These are phyloP conservation scores for Picea abies DNA, from an alignment of 83 land plant species.

Conservation along the genomic window DNA sequence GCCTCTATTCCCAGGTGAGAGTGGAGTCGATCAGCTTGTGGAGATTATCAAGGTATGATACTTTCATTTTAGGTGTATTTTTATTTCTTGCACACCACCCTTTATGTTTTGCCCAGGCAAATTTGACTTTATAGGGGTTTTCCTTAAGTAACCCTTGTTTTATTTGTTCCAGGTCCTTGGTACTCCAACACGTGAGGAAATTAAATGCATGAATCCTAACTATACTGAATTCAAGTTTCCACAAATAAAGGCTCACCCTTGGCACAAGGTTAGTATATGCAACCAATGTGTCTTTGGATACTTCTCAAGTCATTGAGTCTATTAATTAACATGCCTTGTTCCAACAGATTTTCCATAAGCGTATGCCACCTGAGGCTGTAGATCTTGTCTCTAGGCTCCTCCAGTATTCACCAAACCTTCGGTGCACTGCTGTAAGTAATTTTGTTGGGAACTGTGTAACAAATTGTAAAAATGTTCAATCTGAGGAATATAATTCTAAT, in stretches of 20 bases:
- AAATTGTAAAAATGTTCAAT: neutral
- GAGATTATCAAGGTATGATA: slow-evolving; percentile 65
- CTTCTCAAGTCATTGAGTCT: neutral
- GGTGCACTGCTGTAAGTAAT: slow-evolving; percentile 58
- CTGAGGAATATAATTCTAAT: neutral
- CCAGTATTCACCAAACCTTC: slow-evolving; percentile 63
- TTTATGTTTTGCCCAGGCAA: neutral
- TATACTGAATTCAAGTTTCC: slow-evolving; percentile 79
- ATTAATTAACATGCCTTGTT: neutral
- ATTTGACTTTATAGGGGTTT: neutral
- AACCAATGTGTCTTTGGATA: neutral
- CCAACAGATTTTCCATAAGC: slow-evolving; percentile 61
- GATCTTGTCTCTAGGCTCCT: slow-evolving; percentile 65
- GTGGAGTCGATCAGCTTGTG: slow-evolving; percentile 79
- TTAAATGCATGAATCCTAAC: slow-evolving; percentile 81
- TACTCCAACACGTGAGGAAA: slow-evolving; percentile 76
- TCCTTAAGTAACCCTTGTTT: neutral
- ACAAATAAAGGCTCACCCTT: slow-evolving; percentile 42
- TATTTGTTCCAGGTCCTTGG: slow-evolving; percentile 52
- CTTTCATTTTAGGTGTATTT: neutral
- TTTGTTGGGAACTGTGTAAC: neutral
- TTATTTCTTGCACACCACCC: neutral
- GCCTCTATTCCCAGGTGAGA: slow-evolving; percentile 82
- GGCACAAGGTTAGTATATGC: slow-evolving; percentile 64
- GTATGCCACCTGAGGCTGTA: slow-evolving; percentile 74